Evolutionary conservation across 163 green algal species (phyloP).

Genomic region (Chlorella variabilis): DNA sequence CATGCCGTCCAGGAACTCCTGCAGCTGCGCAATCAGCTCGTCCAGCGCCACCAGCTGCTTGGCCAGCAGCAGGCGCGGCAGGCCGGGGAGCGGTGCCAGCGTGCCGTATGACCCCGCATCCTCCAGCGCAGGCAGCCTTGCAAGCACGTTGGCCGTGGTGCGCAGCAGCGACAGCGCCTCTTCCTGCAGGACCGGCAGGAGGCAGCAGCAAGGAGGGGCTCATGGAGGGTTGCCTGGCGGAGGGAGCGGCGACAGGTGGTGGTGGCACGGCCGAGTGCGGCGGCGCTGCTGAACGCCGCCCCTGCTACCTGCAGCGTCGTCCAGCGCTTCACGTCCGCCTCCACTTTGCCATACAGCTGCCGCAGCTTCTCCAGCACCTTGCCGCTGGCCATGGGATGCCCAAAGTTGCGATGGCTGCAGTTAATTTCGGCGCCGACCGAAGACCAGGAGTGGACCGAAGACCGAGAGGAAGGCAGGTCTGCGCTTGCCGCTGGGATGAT

Average conservation of each 20-base stretch:
- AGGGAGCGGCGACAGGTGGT: background rate
- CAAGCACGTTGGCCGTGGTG: constrained; percentile 32
- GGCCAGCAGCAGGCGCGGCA: constrained; percentile 28
- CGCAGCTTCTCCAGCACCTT: constrained; percentile 36
- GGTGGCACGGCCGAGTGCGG: background rate
- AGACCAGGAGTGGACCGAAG: no score
- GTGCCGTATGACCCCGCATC: constrained; percentile 16
- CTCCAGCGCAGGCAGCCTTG: constrained; percentile 24
- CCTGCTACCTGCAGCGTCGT: constrained; percentile 9
- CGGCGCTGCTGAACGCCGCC: background rate
- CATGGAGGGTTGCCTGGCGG: background rate
- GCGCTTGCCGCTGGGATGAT: no score
- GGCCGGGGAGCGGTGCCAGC: background rate
- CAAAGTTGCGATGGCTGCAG: no score
- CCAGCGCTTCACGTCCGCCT: constrained; percentile 38
- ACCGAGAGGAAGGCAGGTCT: no score
- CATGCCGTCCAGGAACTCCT: constrained; percentile 6
- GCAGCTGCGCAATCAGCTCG: constrained; percentile 20
- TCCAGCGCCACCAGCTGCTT: constrained; percentile 40
- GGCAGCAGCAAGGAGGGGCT: background rate
- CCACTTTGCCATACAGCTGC: constrained; percentile 23
- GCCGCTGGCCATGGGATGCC: constrained; percentile 38
- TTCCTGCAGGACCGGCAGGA: background rate
- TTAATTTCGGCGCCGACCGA: no score
- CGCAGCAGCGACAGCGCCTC: constrained; percentile 33